Evolutionary conservation across 2,329 filamentous ascomycete species (phyloP).

Genomic region (Microdochium nivale): DNA sequence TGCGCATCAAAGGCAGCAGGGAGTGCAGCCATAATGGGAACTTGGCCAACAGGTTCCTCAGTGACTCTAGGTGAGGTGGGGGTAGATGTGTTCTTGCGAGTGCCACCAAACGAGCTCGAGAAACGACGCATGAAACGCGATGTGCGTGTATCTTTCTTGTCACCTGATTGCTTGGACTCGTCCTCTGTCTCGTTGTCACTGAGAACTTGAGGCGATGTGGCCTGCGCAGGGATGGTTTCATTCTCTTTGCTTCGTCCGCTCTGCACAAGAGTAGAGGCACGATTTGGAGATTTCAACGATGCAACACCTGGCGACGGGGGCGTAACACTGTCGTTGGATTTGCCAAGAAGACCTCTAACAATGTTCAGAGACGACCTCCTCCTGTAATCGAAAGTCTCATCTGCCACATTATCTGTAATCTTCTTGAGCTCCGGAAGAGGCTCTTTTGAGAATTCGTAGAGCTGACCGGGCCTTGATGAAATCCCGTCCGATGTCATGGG

Average conservation of each 20-base stretch:
- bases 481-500: background rate
- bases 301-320: conserved; percentile 17
- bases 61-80: conserved; percentile 41
- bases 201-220: conserved; percentile 30
- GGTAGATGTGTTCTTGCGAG: conserved; percentile 35
- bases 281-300: conserved; percentile 33
- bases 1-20: conserved; percentile 16
- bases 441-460: background rate
- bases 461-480: background rate
- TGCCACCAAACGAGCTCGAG: conserved; percentile 41
- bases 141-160: conserved; percentile 42
- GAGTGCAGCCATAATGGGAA: conserved; percentile 13
- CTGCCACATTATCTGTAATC: background rate
- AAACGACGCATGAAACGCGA: conserved; percentile 51
- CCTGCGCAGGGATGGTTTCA: conserved; percentile 8
- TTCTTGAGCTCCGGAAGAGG: conserved; percentile 27
- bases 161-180: conserved; percentile 30
- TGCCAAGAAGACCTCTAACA: conserved; percentile 23
- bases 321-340: conserved; percentile 34
- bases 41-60: conserved; percentile 35
- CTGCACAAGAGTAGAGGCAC: conserved; percentile 29
- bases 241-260: conserved; percentile 28
- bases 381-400: background rate
- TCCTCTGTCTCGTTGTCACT: conserved; percentile 38
- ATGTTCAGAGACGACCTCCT: conserved; percentile 13